phyloP scores from a whole-genome alignment of 2,329 filamentous ascomycete genomes.

The Dactylellina haptotyla region DNA sequence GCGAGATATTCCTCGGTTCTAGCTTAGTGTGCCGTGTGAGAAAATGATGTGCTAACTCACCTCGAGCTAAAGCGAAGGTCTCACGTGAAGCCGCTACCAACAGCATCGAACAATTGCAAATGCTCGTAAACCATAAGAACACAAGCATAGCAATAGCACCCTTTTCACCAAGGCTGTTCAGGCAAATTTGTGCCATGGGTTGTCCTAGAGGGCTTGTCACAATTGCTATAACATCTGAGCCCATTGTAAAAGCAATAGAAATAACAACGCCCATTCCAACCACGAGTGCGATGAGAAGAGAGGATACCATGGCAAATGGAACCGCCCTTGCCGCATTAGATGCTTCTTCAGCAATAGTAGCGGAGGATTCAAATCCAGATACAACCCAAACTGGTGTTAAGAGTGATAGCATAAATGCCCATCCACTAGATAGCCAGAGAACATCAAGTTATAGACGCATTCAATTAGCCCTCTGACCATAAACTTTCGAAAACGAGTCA shows the following conservation, averaged over 20 bases:
- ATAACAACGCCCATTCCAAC: conserved; percentile 50
- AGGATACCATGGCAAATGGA: conserved; percentile 59
- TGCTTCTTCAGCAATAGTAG: conserved; percentile 60
- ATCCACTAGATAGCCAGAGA: conserved; percentile 57
- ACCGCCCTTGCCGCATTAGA: conserved; percentile 59
- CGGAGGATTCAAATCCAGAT: conserved; percentile 59
- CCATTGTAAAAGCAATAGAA: conserved; percentile 52
- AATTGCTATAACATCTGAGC: conserved; percentile 35
- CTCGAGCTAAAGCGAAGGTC: conserved; percentile 59
- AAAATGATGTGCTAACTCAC: conserved; percentile 46
- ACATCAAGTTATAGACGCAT: background rate
- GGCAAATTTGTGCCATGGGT: conserved; percentile 48
- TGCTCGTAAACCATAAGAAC: conserved; percentile 58
- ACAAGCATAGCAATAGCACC: conserved; percentile 57
- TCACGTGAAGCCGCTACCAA: conserved; percentile 59
- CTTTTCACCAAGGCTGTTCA: conserved; percentile 44
- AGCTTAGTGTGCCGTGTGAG: too few relatives aligned
- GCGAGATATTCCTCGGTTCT: too few relatives aligned
- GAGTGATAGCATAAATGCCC: conserved; percentile 59
- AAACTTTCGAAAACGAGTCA: background rate
- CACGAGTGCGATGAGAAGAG: conserved; percentile 56
- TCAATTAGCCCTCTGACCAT: background rate
- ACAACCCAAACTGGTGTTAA: conserved; percentile 59
- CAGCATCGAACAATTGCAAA: conserved; percentile 60
- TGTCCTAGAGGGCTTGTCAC: conserved; percentile 37